Percentiles rank a stretch among this genome's conserved stretches.
These are phyloP conservation scores for Xylariaceae sp. DNA, from an alignment of 2,329 filamentous ascomycete genomes.

Conservation along the genomic window DNA sequence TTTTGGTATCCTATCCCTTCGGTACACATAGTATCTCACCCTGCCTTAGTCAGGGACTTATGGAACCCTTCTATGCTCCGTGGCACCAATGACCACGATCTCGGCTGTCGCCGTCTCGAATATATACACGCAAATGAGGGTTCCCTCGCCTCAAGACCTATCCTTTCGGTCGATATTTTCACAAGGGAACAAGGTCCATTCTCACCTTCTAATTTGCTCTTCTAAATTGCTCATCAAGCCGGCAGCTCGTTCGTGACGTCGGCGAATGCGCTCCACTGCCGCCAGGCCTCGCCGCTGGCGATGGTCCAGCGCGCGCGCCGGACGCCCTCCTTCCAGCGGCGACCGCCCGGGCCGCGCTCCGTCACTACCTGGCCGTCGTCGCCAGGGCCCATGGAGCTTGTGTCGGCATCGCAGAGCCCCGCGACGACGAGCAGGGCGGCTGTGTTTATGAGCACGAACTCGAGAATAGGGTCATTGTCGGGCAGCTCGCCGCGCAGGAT, in stretches of 20 bases:
- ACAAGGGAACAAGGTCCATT: too few species aligned
- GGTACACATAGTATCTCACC: too few species aligned
- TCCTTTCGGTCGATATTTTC: too few species aligned
- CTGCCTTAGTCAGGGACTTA: too few species aligned
- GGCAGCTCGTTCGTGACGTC: constrained; percentile 61
- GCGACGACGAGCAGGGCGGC: constrained; percentile 80
- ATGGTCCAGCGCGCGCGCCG: constrained; percentile 82
- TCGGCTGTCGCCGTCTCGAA: too few species aligned
- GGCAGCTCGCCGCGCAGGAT: constrained; percentile 68
- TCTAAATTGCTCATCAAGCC: too few species aligned
- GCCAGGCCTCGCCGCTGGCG: constrained; percentile 77
- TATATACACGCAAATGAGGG: too few species aligned
- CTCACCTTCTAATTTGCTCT: too few species aligned
- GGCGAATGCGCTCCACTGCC: constrained; percentile 76
- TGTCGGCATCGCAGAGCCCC: constrained; percentile 78
- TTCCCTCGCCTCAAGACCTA: too few species aligned
- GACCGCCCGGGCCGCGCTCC: constrained; percentile 76
- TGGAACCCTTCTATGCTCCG: too few species aligned
- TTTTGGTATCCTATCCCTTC: too few species aligned
- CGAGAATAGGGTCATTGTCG: constrained; percentile 73
- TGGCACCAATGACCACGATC: too few species aligned
- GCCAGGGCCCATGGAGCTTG: constrained; percentile 68
- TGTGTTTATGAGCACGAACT: constrained; percentile 92
- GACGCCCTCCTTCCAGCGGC: constrained; percentile 92
- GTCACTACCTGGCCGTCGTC: constrained; percentile 75